Evolutionary conservation across 768 basidiomycete genomes (phyloP).

Genomic region (Porpolomopsis calyptriformis): DNA sequence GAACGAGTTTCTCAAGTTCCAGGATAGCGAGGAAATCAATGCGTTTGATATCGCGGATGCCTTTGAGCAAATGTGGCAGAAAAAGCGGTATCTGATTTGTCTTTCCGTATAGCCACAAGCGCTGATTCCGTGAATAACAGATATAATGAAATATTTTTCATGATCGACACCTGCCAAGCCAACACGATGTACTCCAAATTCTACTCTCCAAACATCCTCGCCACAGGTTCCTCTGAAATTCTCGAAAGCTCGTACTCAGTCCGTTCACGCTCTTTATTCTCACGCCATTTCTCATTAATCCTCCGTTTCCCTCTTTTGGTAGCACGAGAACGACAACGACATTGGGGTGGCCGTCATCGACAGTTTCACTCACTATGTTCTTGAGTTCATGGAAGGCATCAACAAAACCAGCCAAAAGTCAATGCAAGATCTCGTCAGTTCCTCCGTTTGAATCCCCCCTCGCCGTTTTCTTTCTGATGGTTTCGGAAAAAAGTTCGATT

Average conservation of each 20-base stretch:
- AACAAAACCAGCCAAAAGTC: slow-evolving; percentile 81
- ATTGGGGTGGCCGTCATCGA: slow-evolving; percentile 96
- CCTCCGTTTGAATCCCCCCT: background rate
- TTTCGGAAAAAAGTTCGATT: slow-evolving; percentile 50
- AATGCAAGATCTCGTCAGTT: slow-evolving; percentile 70
- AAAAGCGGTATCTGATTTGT: slow-evolving; percentile 58
- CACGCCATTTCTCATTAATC: background rate
- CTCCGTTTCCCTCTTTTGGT: background rate
- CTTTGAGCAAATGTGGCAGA: slow-evolving; percentile 97
- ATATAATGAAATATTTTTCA: slow-evolving; percentile 95
- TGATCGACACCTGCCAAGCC: slow-evolving; percentile 98
- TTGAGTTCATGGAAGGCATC: slow-evolving; percentile 85
- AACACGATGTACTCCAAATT: slow-evolving; percentile 91
- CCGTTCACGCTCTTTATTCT: slow-evolving; percentile 17
- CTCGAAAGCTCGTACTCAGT: slow-evolving; percentile 93
- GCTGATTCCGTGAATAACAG: slow-evolving; percentile 20
- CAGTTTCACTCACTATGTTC: slow-evolving; percentile 82
- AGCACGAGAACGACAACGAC: slow-evolving; percentile 91
- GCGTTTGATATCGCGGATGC: slow-evolving; percentile 97
- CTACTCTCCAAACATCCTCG: slow-evolving; percentile 87
- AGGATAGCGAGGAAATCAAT: slow-evolving; percentile 96
- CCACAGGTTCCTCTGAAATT: slow-evolving; percentile 76
- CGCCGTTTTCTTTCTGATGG: slow-evolving; percentile 1
- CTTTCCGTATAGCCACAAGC: background rate
- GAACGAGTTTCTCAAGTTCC: slow-evolving; percentile 97